Conservation (phyloP, 352 stramenopile genomes). For the Globisporangium ultimum region DNA sequence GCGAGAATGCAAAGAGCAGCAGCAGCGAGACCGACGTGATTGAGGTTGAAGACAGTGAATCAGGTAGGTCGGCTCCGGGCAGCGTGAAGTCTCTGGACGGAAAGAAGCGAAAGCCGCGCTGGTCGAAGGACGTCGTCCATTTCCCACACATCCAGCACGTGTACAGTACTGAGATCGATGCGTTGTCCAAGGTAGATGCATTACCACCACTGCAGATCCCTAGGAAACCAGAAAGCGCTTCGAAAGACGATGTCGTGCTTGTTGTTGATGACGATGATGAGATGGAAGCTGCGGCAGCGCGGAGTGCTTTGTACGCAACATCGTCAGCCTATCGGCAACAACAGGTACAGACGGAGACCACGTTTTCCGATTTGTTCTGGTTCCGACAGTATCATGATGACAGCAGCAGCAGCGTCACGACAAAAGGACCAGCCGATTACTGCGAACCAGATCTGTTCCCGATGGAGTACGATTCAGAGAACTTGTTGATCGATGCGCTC, state of each 20-base stretch:
- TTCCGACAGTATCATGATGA: constrained; percentile 33
- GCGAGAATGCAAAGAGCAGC: constrained; percentile 12
- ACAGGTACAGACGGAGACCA: constrained; percentile 36
- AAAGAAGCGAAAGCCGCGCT: constrained; percentile 19
- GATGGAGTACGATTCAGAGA: constrained; percentile 20
- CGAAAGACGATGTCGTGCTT: constrained; percentile 19
- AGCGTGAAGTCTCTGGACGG: constrained; percentile 10
- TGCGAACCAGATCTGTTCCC: neutral
- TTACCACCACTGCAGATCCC: constrained; percentile 3
- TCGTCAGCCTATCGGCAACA: constrained; percentile 24
- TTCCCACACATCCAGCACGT: constrained; percentile 56
- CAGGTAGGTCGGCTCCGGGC: constrained; percentile 1
- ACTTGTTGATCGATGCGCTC: constrained; percentile 48
- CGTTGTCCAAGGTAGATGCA: constrained; percentile 3
- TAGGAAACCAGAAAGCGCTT: neutral
- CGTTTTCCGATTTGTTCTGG: constrained; percentile 61
- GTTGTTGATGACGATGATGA: constrained; percentile 29
- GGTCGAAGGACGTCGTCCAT: constrained; percentile 29
- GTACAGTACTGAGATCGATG: constrained; percentile 9
- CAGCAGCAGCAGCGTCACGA: neutral
- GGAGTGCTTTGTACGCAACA: constrained; percentile 1
- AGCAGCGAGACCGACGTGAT: constrained; percentile 13
- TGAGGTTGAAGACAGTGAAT: constrained; percentile 25
- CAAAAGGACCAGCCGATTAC: neutral
- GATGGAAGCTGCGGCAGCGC: constrained; percentile 6